Evolutionary conservation across 2,329 filamentous ascomycete genomes (phyloP).

Genomic region (Verruconis gallopava): DNA sequence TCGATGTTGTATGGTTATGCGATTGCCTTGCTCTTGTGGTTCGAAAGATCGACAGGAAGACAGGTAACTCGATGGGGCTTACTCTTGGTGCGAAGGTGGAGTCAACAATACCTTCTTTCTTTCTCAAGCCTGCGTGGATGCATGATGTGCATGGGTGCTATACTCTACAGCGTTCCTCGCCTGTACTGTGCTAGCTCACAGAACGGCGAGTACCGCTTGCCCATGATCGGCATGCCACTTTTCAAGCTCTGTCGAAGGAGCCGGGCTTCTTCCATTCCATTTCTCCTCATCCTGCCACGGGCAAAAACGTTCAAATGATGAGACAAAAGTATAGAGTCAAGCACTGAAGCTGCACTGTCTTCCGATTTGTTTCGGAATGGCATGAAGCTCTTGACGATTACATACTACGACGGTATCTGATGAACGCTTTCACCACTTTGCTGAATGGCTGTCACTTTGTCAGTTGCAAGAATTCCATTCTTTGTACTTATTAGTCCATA

Average conservation of each 20-base stretch:
- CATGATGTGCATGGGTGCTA: background rate
- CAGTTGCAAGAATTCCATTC: no score
- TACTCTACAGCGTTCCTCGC: background rate
- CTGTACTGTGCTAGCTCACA: background rate
- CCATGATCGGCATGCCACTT: background rate
- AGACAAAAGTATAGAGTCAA: constrained; percentile 96
- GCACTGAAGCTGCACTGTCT: constrained; percentile 55
- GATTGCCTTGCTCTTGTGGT: constrained; percentile 56
- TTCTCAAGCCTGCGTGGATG: constrained; percentile 1
- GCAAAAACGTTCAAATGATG: constrained; percentile 62
- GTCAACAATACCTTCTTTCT: constrained; percentile 4
- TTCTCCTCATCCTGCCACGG: constrained; percentile 9
- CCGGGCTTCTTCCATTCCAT: constrained; percentile 31
- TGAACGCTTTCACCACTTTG: constrained; percentile 19
- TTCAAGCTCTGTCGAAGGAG: constrained; percentile 18
- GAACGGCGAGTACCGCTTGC: background rate
- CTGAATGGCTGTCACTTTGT: no score
- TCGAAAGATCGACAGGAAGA: constrained; percentile 15
- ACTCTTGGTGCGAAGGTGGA: constrained; percentile 90
- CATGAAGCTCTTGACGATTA: constrained; percentile 22
- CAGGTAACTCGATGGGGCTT: constrained; percentile 99
- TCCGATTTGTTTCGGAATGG: background rate
- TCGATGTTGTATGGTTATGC: constrained; percentile 95
- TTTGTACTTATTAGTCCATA: no score
- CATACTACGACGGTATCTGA: constrained; percentile 35